Conservation (phyloP, 345 rosid species). For the Lepidium didymum region DNA sequence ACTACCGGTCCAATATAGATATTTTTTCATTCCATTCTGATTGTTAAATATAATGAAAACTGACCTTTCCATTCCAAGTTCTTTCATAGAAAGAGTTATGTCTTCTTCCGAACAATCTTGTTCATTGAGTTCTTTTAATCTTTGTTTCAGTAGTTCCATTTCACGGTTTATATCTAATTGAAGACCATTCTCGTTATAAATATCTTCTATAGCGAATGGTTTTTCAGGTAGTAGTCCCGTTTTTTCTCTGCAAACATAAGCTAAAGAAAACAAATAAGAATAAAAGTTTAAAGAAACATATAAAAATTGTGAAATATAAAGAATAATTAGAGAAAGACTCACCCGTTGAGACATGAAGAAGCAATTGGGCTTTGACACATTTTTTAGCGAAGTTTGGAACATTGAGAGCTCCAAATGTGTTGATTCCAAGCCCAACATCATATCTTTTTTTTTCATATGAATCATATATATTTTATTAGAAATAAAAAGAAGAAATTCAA, state of each 20-base stretch:
- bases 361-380: slow-evolving; percentile 37
- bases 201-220: slow-evolving; percentile 31
- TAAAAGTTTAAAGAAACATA: neutral
- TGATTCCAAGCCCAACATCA: slow-evolving; percentile 51
- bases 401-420: slow-evolving; percentile 56
- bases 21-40: too few relatives aligned
- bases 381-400: slow-evolving; percentile 47
- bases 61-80: slow-evolving; percentile 45
- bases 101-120: slow-evolving; percentile 24
- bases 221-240: slow-evolving; percentile 37
- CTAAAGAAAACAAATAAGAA: slow-evolving; percentile 11
- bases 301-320: too few relatives aligned
- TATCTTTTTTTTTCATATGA: slow-evolving; percentile 32
- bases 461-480: too few relatives aligned
- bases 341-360: slow-evolving; percentile 45
- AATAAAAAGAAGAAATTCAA: too few relatives aligned
- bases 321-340: neutral
- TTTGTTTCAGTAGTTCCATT: slow-evolving; percentile 28
- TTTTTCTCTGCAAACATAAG: slow-evolving; percentile 58
- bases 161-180: slow-evolving; percentile 38
- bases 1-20: too few relatives aligned
- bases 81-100: slow-evolving; percentile 36
- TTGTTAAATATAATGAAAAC: too few relatives aligned
- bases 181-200: slow-evolving; percentile 13
- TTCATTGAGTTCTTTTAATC: slow-evolving; percentile 26